Conservation (phyloP, 2,329 filamentous ascomycete genomes). For the Phialophora verrucosa region DNA sequence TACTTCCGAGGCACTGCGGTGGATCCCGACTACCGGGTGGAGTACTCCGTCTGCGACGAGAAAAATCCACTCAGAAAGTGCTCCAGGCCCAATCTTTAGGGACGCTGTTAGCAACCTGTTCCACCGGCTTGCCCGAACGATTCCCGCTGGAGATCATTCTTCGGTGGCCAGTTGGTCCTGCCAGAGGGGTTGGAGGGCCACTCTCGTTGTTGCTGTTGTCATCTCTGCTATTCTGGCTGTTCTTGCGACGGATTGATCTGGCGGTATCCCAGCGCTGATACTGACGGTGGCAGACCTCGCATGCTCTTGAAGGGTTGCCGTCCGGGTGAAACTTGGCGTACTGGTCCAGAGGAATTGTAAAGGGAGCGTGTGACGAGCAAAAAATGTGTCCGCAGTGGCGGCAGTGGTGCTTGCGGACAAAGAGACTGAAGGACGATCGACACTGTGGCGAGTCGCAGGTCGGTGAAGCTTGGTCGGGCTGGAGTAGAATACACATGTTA, state of each 20-base stretch:
- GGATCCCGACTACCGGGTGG: constrained; percentile 13
- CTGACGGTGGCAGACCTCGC: constrained; percentile 65
- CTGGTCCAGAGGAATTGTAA: constrained; percentile 66
- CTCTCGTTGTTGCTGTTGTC: constrained; percentile 30
- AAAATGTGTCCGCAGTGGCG: constrained; percentile 70
- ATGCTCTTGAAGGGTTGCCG: constrained; percentile 61
- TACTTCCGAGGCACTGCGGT: constrained; percentile 1
- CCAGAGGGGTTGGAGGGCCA: constrained; percentile 34
- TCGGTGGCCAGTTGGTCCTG: constrained; percentile 35
- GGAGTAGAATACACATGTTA: constrained; percentile 32
- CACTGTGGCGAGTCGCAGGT: constrained; percentile 65
- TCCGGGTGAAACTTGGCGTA: constrained; percentile 67
- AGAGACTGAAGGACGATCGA: constrained; percentile 64
- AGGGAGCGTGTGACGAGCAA: constrained; percentile 64
- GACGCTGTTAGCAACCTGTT: constrained; percentile 60
- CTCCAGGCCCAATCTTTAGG: constrained; percentile 67
- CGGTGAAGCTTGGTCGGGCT: constrained; percentile 64
- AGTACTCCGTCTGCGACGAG: constrained; percentile 15
- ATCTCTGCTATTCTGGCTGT: constrained; percentile 49
- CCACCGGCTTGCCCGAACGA: constrained; percentile 44
- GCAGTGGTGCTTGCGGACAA: constrained; percentile 69
- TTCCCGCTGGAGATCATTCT: constrained; percentile 37
- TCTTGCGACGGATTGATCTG: constrained; percentile 57
- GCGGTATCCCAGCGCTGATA: constrained; percentile 63
- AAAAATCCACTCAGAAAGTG: constrained; percentile 56